Conservation (phyloP, 257 asterid genomes). For the Gynochthodes officinalis region DNA sequence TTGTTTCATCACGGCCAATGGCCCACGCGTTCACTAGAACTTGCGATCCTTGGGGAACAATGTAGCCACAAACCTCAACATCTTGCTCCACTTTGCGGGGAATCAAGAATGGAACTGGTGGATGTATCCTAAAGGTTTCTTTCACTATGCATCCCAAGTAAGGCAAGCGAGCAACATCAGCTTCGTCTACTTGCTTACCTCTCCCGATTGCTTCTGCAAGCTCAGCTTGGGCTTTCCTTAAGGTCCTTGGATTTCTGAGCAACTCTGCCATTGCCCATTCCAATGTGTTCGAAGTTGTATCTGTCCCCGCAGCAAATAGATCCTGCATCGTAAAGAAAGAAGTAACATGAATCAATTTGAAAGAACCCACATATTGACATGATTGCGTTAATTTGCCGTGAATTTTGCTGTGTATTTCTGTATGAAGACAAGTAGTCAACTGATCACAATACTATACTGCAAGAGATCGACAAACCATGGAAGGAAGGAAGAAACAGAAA, state of each 20-base stretch:
- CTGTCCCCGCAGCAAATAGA: constrained; percentile 29
- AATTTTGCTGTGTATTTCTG: no score
- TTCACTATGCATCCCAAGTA: constrained; percentile 25
- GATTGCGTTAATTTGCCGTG: no score
- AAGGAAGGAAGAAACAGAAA: no score
- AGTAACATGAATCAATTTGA: no score
- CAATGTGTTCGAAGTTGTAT: constrained; percentile 19
- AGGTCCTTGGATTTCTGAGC: constrained; percentile 17
- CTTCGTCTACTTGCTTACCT: constrained; percentile 20
- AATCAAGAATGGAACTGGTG: constrained; percentile 23
- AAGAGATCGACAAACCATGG: no score
- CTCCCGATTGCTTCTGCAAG: constrained; percentile 20
- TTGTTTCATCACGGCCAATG: constrained; percentile 22
- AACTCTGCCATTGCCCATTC: constrained; percentile 33
- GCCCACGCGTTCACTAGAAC: constrained; percentile 32
- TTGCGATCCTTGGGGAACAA: constrained; percentile 20
- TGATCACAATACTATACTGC: no score
- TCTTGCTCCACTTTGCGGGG: constrained; percentile 25
- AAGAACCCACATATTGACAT: no score
- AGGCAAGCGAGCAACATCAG: constrained; percentile 18
- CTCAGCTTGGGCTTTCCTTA: constrained; percentile 29
- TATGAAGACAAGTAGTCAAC: no score
- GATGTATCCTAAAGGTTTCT: constrained; percentile 27
- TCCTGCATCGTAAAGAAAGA: constrained; percentile 22
- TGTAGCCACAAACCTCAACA: constrained; percentile 23